Base-by-base conservation (phyloP, 139 green algal species). In the Auxenochlorella pyrenoidosa region DNA sequence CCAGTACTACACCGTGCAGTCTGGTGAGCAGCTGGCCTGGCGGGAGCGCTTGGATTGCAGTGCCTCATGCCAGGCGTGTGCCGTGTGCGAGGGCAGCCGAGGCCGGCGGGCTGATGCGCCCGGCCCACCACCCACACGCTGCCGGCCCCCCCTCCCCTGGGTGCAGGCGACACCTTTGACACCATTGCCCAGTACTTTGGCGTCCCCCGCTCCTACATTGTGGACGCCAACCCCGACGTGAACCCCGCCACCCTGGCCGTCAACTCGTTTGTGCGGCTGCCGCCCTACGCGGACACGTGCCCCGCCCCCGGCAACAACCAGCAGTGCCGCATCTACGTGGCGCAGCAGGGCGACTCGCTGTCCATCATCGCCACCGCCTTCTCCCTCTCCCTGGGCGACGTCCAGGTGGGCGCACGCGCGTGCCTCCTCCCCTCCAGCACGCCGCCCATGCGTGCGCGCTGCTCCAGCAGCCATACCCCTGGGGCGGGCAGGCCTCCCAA, bases 1-100 rank as follows among this genome's bases (percentile, higher is more conserved):
- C 84, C 83, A 89, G 77, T 70, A 76, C 32, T 91, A 89, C 77
- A 83, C 77, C 19, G 84, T 89, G 28, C 88, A 91, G 58, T 32
- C 34, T 63, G 54, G 54, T 63, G 54, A 24, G 54, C 54, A 28
- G 54, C 54, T 63, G 54, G 16, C 47, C 10, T 6, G 47, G 47
- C 47, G 10, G 8, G 47, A 54, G 47, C 47, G 10, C 47, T 18
- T 54, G 47, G 47, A 18, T 10, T 54, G 47, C 10, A 54, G 8
- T 54, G 47, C 47, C n/a, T n/a, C 47, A 54, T 54, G 47, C 47
- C 47, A 54, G 47, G 47, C 47, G 10, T 54, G 47, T 54, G 47
- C 47, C 6, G 8, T 54, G 47, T 54, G 47, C 47, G n/a, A n/a
- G n/a, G n/a, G n/a, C n/a, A n/a, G n/a, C n/a, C n/a, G n/a, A n/a